Conservation (phyloP, 1,139 yeast species). For the Groenewaldozyma sp. region DNA sequence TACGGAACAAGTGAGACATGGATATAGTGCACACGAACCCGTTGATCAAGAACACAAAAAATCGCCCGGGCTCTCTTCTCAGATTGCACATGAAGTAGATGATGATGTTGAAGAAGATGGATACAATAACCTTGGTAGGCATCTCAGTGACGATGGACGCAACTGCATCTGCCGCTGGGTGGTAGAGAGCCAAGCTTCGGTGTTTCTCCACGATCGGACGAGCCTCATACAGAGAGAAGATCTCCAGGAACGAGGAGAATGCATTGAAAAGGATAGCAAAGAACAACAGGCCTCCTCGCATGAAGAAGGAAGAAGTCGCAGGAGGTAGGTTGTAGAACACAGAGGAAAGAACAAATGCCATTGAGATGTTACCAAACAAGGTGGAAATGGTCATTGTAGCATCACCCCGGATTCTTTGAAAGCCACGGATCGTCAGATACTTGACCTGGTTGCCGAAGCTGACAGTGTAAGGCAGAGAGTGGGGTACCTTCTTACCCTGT, state of each 20-base stretch:
- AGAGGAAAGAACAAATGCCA: conserved; percentile 67
- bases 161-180: conserved; percentile 69
- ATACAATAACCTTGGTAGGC: conserved; percentile 50
- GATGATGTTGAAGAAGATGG: conserved; percentile 50
- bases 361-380: conserved; percentile 54
- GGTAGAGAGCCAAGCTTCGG: conserved; percentile 62
- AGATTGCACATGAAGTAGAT: conserved; percentile 62
- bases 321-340: conserved; percentile 55
- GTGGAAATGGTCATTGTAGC: conserved; percentile 53
- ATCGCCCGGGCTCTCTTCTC: conserved; percentile 55
- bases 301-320: conserved; percentile 48
- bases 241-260: conserved; percentile 64
- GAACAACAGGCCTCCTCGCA: conserved; percentile 64
- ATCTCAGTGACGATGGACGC: conserved; percentile 61
- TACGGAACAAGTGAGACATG: conserved; percentile 66
- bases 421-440: conserved; percentile 52
- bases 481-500: conserved; percentile 44
- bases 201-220: conserved; percentile 77
- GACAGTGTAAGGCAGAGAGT: conserved; percentile 55
- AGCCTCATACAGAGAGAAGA: conserved; percentile 60
- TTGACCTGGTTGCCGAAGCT: conserved; percentile 56
- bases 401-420: conserved; percentile 56
- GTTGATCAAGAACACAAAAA: conserved; percentile 56
- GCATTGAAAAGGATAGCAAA: conserved; percentile 73
- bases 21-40: conserved; percentile 46